Evolutionary conservation across 352 stramenopile genomes (phyloP), one percentile per base, ranked within the genome.

Genomic region (Pythium angustatum): DNA sequence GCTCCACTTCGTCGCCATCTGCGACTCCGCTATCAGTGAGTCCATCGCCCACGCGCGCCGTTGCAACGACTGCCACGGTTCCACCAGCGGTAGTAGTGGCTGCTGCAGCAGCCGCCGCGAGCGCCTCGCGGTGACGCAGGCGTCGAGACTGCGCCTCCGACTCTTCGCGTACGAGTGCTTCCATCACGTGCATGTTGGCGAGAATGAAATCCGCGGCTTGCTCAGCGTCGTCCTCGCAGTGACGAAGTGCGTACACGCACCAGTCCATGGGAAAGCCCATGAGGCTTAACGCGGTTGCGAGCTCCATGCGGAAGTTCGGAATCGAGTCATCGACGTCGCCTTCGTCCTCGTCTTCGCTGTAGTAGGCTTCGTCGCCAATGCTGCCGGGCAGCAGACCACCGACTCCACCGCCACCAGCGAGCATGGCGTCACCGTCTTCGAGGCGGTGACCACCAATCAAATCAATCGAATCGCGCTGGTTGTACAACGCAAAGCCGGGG

Each of bases 191-290:
- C 81, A 93, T 90, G 67, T 96, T 94, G 19, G 81, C 78, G 5
- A 96, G 66, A 66, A 96, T 90, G 28, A 86, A 96, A 60, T 96
- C 86, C 0, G 83, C 84, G 10, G 86, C 83, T 53, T 91, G 77
- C 43, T 94, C 86, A 0, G 82, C 75, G 64, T 96, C 86, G 33
- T 96, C 87, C 52, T 94, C 84, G 62, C 87, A 94, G 43, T 94
- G 84, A 22, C 78, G 77, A 3, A 94, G 52, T 31, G 87, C 86
- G 47, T 94, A 94, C 5, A 96, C 64, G 45, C 86, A 96, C 86
- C 86, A 95, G 11, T 96, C 86, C 76, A 96, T 91, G 0, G 84
- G 83, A 56, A 96, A 94, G 0, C 87, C 87, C 86, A 96, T 93
- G 62, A 94, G 81, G 55, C 78, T 93, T 7, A 96, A 58, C 7